Conservation (phyloP, 2,329 filamentous ascomycete genomes). For the Colletotrichum brevisporum region DNA sequence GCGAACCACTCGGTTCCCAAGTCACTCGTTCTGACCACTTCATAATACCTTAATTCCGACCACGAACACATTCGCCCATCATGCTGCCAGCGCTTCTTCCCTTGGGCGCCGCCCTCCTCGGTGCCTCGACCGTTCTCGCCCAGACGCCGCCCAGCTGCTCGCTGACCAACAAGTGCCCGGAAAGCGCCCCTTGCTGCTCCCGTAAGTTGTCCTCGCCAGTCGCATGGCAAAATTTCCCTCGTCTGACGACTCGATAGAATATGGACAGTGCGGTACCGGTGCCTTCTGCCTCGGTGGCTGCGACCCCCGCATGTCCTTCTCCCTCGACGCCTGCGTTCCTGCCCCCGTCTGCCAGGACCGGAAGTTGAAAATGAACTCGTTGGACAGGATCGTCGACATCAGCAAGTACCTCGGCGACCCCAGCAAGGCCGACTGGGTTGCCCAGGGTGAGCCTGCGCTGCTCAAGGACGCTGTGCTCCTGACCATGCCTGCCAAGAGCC, state of each 20-base stretch:
- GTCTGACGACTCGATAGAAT: constrained; percentile 70
- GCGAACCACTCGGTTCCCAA: not conserved
- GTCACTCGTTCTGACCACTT: constrained; percentile 5
- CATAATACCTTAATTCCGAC: constrained; percentile 12
- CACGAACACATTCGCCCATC: not conserved
- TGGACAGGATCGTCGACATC: constrained; percentile 79
- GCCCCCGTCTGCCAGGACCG: constrained; percentile 84
- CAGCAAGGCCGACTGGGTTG: constrained; percentile 87
- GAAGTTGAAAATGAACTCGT: constrained; percentile 79
- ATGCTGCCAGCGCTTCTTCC: constrained; percentile 44
- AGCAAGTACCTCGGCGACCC: constrained; percentile 89
- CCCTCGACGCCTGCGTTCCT: constrained; percentile 87
- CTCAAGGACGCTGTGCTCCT: constrained; percentile 80
- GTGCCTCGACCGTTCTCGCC: constrained; percentile 55
- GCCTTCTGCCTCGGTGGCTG: constrained; percentile 97
- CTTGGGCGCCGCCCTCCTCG: constrained; percentile 56
- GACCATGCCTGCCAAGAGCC: constrained; percentile 89
- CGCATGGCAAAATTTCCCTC: not conserved
- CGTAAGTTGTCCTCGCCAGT: constrained; percentile 67
- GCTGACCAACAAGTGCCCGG: constrained; percentile 74
- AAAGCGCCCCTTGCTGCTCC: constrained; percentile 82
- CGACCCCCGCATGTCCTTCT: constrained; percentile 87
- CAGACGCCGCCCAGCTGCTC: constrained; percentile 57
- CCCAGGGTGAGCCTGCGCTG: constrained; percentile 80
- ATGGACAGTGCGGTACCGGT: constrained; percentile 92